Evolutionary conservation across 768 basidiomycete species (phyloP).

Genomic region (Hortiboletus campestris): DNA sequence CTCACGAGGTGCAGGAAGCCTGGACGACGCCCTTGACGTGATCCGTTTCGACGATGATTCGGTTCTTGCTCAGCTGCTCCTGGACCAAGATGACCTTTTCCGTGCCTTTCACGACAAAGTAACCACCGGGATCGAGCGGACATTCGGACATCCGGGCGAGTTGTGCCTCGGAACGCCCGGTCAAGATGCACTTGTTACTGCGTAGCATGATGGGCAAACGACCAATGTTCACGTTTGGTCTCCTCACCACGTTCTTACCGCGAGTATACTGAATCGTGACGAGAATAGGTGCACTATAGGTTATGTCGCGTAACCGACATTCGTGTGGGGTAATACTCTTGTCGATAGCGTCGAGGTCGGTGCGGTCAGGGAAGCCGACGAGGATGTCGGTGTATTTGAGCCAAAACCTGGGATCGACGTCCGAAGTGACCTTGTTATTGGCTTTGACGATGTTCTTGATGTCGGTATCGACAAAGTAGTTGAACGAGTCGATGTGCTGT

Average conservation of each 20-base stretch:
- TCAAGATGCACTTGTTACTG: conserved; percentile 91
- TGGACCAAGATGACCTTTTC: conserved; percentile 99
- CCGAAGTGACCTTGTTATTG: conserved; percentile 91
- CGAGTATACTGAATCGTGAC: conserved; percentile 96
- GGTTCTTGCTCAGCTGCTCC: conserved; percentile 97
- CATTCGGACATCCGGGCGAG: conserved; percentile 96
- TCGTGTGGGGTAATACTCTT: conserved; percentile 92
- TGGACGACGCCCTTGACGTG: conserved; percentile 85
- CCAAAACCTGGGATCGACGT: conserved; percentile 96
- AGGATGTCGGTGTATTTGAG: conserved; percentile 95
- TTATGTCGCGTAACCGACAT: conserved; percentile 92
- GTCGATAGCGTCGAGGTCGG: conserved; percentile 76
- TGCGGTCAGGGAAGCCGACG: conserved; percentile 88
- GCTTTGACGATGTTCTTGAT: conserved; percentile 96
- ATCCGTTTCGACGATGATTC: conserved; percentile 98
- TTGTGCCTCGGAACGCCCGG: conserved; percentile 70
- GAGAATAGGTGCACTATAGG: conserved; percentile 88
- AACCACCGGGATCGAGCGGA: conserved; percentile 98
- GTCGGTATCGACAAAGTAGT: conserved; percentile 96
- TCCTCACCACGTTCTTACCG: conserved; percentile 82
- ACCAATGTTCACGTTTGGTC: conserved; percentile 83
- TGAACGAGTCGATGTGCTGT: conserved; percentile 98
- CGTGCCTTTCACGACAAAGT: conserved; percentile 98
- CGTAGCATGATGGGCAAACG: conserved; percentile 94
- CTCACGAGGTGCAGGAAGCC: conserved; percentile 95